Base-by-base conservation (phyloP, 202 grass and related monocot genomes). In the Digitaria exilis region DNA sequence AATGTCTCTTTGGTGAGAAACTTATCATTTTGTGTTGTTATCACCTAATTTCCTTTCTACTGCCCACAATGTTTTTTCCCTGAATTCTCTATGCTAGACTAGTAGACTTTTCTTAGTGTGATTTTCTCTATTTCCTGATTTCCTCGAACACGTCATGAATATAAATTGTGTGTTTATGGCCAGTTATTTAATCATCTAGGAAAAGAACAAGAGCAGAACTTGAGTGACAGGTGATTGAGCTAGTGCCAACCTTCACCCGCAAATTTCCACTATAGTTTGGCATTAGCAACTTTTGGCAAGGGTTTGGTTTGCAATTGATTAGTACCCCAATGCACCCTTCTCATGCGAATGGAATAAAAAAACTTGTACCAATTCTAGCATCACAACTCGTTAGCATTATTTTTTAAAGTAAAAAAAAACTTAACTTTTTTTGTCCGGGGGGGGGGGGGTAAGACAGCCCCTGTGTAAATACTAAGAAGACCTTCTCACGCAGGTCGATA, bases 191-290 rank as follows among this genome's bases (percentile, higher is more conserved):
- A 28, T 66, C 10, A 55, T 68, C 54, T 24, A 58, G 65, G 59
- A 60, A 80, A 78, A 77, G 55, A 61, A 42, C 63, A 71, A 60
- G 26, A 32, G 66, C 39, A 37, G 55, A 82, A 62, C 41, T 49
- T 37, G 30, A 72, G 21, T 72, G 56, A 39, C 32, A 61, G 73
- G 9, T 46, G 24, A 45, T 46, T 70, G 58, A 28, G 35, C 29
- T 71, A 45, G 25, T 58, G 66, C 7, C 25, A 59, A 9, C 29
- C 71, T 71, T 59, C 11, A 19, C 35, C 50, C 12, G 2, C 18
- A 46, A 59, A 59, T 71, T 46, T 58, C 7, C 17, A 15, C 24
- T 7, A 14, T 43, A 60, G 19, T 70, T 81, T 70, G 26, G 26
- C 25, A n/a, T 31, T 28, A 70, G 9, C 24, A 58, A 8, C 67